Base-by-base conservation (phyloP, 2,329 filamentous ascomycete genomes). In the Polytolypa hystricis region DNA sequence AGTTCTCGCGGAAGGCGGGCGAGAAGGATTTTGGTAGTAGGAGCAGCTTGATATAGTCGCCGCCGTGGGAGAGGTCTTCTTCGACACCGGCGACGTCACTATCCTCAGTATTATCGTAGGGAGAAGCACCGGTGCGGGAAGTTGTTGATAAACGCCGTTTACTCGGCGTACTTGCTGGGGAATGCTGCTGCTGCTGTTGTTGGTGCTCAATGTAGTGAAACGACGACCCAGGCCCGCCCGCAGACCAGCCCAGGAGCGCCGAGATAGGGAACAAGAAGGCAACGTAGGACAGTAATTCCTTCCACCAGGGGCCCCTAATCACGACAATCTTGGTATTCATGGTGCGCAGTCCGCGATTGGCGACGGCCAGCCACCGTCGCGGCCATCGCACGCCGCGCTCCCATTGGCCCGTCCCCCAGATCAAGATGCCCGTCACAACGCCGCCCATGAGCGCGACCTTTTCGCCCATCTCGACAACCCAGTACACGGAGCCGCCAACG, bases 241-340 rank as follows among this genome's bases (percentile, higher is more conserved):
- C 35, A 64, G 77, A 57, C 11, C 60, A 62, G 29, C 76, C 73
- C 37, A 80, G 84, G 42, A 84, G 79, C 27, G 77, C 61, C 4
- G 78, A 77, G 47, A 83, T 84, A 0, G 85, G 87, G 42, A 91
- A 72, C 42, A 93, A 73, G 60, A 89, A 93, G 9, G 71, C 77
- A 30, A 81, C 55, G 37, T 81, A 81, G 4, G 80, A 81, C 12
- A 83, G 64, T 17, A 81, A 56, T 55, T 95, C 89, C 42, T 77
- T 75, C 73, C 80, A 86, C 77, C 84, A 86, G 0, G 83, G 73
- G 9, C 84, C 77, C 51, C 83, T 78, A 38, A 93, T 81, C 39
- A 96, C 73, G 37, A 98, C 86, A 32, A 98, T 79, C 65, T 98
- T 96, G 62, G 86, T 84, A 61, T 98, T 98, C 73, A 96, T 93